These are phyloP conservation scores for Trametes cubensis DNA, from an alignment of 768 basidiomycete genomes.

Conservation along the genomic window DNA sequence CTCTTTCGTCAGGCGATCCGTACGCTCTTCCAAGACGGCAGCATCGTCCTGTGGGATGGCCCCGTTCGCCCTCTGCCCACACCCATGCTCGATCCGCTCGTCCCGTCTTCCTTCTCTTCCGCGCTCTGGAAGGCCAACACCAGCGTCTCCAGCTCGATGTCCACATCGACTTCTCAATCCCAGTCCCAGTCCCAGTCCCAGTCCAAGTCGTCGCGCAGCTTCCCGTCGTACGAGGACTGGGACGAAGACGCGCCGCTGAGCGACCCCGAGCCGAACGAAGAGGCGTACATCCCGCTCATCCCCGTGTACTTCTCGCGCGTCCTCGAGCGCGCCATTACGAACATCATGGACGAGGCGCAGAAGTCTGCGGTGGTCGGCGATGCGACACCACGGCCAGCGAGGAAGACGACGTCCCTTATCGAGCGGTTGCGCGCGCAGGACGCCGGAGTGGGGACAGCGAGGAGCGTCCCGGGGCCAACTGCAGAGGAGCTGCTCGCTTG, in stretches of 20 bases:
- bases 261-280: slow-evolving; percentile 63
- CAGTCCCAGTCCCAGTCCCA: background rate
- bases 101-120: slow-evolving; percentile 16
- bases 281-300: slow-evolving; percentile 67
- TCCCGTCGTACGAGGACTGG: slow-evolving; percentile 27
- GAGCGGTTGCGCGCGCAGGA: slow-evolving; percentile 24
- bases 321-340: slow-evolving; percentile 50
- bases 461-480: slow-evolving; percentile 35
- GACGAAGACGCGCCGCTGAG: slow-evolving; percentile 54
- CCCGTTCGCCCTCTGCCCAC: slow-evolving; percentile 45
- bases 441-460: background rate
- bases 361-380: background rate
- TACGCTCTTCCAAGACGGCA: slow-evolving; percentile 70
- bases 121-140: slow-evolving; percentile 52
- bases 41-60: slow-evolving; percentile 73
- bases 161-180: background rate
- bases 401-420: slow-evolving; percentile 16
- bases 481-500: slow-evolving; percentile 50
- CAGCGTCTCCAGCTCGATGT: slow-evolving; percentile 15
- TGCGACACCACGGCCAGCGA: slow-evolving; percentile 4
- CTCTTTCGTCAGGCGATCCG: slow-evolving; percentile 68
- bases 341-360: slow-evolving; percentile 32
- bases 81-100: slow-evolving; percentile 30
- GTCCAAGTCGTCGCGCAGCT: slow-evolving; percentile 22
- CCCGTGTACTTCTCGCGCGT: slow-evolving; percentile 49